Percentiles rank a stretch among this genome's conserved stretches.
Evolutionary conservation across 2,329 filamentous ascomycete genomes (phyloP).

Genomic region (Xylariaceae sp.): DNA sequence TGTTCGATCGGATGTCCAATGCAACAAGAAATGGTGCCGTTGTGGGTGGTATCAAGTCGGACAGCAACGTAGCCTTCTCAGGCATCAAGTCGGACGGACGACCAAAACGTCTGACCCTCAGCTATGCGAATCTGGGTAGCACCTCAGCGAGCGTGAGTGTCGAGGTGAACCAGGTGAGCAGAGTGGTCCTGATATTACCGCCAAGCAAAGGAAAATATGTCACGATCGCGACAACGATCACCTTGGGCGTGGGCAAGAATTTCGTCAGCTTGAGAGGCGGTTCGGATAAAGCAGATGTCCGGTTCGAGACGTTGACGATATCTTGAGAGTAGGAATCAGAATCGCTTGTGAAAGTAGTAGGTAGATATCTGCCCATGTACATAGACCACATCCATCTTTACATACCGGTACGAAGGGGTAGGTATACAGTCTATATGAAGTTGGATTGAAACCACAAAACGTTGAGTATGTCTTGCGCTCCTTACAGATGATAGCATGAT

Average conservation of each 20-base stretch:
- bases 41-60: conserved; percentile 21
- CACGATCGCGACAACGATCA: conserved; percentile 10
- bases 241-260: conserved; percentile 27
- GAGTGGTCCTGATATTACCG: conserved; percentile 13
- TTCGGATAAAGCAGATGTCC: conserved; percentile 19
- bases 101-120: conserved; percentile 15
- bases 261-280: conserved; percentile 25
- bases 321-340: background rate
- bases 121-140: conserved; percentile 24
- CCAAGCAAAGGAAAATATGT: conserved; percentile 21
- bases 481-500: too few relatives aligned
- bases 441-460: too few relatives aligned
- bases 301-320: conserved; percentile 24
- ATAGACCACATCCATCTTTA: background rate
- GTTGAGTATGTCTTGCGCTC: too few relatives aligned
- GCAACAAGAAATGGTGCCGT: conserved; percentile 26
- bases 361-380: background rate
- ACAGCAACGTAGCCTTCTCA: conserved; percentile 29
- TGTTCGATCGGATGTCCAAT: conserved; percentile 22
- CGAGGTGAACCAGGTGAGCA: conserved; percentile 26
- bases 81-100: conserved; percentile 24
- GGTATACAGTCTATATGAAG: too few relatives aligned
- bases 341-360: too few relatives aligned
- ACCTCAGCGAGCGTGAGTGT: conserved; percentile 16
- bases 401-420: background rate